Conservation (phyloP, 2,329 filamentous ascomycete genomes). For the Pyrenochaeta sp. region DNA sequence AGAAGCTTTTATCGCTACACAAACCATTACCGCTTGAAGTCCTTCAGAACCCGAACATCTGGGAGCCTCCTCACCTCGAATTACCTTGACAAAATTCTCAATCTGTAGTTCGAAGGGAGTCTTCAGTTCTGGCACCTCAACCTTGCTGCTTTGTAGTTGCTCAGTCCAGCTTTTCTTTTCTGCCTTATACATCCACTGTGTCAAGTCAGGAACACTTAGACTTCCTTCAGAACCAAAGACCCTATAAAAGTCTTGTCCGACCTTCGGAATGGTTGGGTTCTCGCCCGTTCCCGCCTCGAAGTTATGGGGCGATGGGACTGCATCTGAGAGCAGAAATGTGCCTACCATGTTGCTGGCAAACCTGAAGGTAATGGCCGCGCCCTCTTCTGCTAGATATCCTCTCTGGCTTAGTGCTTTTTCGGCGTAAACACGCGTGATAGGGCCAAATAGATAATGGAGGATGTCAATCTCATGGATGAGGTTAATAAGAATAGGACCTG, state of each 20-base stretch:
- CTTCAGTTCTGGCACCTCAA: slow-evolving; percentile 40
- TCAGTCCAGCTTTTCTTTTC: slow-evolving; percentile 55
- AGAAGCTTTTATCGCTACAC: slow-evolving; percentile 60
- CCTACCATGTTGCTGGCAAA: slow-evolving; percentile 65
- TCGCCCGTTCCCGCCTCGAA: slow-evolving; percentile 68
- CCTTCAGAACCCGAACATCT: slow-evolving; percentile 61
- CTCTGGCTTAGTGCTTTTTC: slow-evolving; percentile 58
- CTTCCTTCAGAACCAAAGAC: slow-evolving; percentile 63
- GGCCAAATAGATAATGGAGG: slow-evolving; percentile 65
- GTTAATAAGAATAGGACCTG: slow-evolving; percentile 65
- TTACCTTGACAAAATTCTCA: slow-evolving; percentile 60
- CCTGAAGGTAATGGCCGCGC: slow-evolving; percentile 61
- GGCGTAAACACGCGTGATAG: slow-evolving; percentile 61
- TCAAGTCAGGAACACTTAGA: slow-evolving; percentile 65
- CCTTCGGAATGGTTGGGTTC: slow-evolving; percentile 61
- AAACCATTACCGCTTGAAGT: slow-evolving; percentile 61
- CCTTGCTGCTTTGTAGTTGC: slow-evolving; percentile 43
- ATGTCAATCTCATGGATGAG: slow-evolving; percentile 69
- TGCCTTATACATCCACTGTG: slow-evolving; percentile 56
- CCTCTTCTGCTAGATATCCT: slow-evolving; percentile 63
- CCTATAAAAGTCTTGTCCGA: slow-evolving; percentile 59
- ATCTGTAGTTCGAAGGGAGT: slow-evolving; percentile 64
- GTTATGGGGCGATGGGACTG: slow-evolving; percentile 60
- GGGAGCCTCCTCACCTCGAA: slow-evolving; percentile 54
- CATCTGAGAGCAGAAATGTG: slow-evolving; percentile 65